These are phyloP conservation scores for Apiospora arundinis DNA, from an alignment of 2,329 filamentous ascomycete genomes.

Conservation along the genomic window DNA sequence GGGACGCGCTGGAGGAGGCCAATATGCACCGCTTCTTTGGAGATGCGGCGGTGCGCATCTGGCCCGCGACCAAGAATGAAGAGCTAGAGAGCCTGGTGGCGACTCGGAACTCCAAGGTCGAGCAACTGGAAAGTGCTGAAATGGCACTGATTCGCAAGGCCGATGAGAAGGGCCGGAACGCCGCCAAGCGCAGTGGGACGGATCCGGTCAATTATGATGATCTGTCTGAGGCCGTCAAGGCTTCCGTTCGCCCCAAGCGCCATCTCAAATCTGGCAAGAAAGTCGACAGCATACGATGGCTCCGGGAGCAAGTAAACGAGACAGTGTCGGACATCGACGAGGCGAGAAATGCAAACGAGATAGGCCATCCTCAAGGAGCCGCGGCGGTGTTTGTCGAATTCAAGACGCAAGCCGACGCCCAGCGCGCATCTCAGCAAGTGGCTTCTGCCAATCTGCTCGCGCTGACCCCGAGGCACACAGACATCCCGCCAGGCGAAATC, in stretches of 20 bases:
- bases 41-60: slow-evolving; percentile 78
- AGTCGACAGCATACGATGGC: slow-evolving; percentile 90
- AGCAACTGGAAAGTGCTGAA: slow-evolving; percentile 83
- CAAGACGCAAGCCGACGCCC: slow-evolving; percentile 79
- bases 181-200: slow-evolving; percentile 30
- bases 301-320: slow-evolving; percentile 66
- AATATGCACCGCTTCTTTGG: slow-evolving; percentile 81
- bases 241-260: slow-evolving; percentile 51
- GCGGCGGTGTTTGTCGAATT: slow-evolving; percentile 95
- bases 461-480: slow-evolving; percentile 33
- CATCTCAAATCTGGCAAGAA: slow-evolving; percentile 73
- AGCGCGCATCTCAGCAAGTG: slow-evolving; percentile 75
- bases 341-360: slow-evolving; percentile 40
- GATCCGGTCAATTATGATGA: slow-evolving; percentile 27
- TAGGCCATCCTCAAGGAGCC: slow-evolving; percentile 41
- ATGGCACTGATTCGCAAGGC: slow-evolving; percentile 79
- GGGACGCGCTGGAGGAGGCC: slow-evolving; percentile 74
- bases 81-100: slow-evolving; percentile 79
- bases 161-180: slow-evolving; percentile 66
- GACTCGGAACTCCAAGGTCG: slow-evolving; percentile 75
- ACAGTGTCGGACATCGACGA: slow-evolving; percentile 38
- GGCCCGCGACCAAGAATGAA: slow-evolving; percentile 78
- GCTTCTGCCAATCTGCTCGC: slow-evolving; percentile 33
- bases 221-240: slow-evolving; percentile 34
- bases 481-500: slow-evolving; percentile 69